phyloP scores from a whole-genome alignment of 2,329 filamentous ascomycete genomes.

The Beauveria sp. region DNA sequence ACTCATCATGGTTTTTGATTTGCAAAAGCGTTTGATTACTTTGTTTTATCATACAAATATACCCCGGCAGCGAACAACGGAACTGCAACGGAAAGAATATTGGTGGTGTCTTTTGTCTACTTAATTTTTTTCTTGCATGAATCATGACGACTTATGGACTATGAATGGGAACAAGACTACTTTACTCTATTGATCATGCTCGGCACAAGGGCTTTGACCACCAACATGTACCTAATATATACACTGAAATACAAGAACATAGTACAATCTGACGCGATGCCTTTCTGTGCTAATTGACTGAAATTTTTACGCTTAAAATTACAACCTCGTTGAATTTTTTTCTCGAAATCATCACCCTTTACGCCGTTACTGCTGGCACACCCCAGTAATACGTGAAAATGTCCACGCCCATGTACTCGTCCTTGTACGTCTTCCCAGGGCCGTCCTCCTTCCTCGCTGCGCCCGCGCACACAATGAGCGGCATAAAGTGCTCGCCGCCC shows the following conservation, averaged over 20 bases:
- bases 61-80: slow-evolving; percentile 12
- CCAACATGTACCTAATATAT: not conserved
- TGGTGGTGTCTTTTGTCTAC: not conserved
- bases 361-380: slow-evolving; percentile 16
- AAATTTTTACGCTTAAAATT: no score
- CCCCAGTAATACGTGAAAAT: slow-evolving; percentile 52
- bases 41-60: not conserved
- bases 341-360: not conserved
- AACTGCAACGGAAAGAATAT: slow-evolving; percentile 6
- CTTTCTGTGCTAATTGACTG: not conserved
- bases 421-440: slow-evolving; percentile 36
- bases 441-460: slow-evolving; percentile 33
- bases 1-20: not conserved
- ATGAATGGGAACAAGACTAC: not conserved
- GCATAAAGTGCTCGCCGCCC: slow-evolving; percentile 52
- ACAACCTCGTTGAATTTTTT: no score
- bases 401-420: slow-evolving; percentile 39
- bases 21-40: not conserved
- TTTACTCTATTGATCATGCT: not conserved
- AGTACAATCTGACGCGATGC: not conserved
- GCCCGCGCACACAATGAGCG: slow-evolving; percentile 48
- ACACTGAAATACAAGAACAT: not conserved
- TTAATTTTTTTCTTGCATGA: not conserved
- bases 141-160: not conserved
- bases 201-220: not conserved